Base-by-base conservation (phyloP, 169 alveolate genomes). In the Cryptosporidium muris region DNA sequence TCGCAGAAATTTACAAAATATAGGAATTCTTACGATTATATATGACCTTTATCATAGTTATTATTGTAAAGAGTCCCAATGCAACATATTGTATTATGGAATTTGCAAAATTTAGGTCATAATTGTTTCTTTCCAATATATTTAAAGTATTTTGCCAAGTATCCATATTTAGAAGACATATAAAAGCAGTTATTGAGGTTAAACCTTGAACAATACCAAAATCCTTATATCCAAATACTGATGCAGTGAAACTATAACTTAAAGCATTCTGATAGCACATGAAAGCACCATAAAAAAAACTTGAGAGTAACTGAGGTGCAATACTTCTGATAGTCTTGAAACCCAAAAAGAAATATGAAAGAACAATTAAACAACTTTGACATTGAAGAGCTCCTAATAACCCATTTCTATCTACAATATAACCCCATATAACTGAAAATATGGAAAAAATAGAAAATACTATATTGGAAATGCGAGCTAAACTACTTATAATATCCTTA, bases 191-290 rank as follows among this genome's bases (percentile, higher is more conserved):
- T 7, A 74, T 47, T 9, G 85, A 56, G 8, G 85, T 68, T 6
- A 56, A 43, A 16, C 85, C 85, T 4, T 74, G 85, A 36, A 74
- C 68, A 58, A 74, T 58, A 9, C 85, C 85, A 42, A 74, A 74
- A 51, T 60, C 37, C 2, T 74, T 51, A 47, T 74, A 74, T 2
- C 85, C 85, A 45, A 74, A 74, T 2, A 74, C 85, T 1, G 74
- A 66, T 4, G 85, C 85, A 8, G 60, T 68, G 48, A 74, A 74
- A 37, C 85, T 74, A 25, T 74, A 74, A 25, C 74, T 74, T n/a
- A 74, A 48, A 25, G 85, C 40, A 11, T 74, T 74, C 11, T 66
- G 74, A 43, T 45, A 74, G 25, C 74, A 74, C 60, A 68, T 74
- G 52, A 58, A 74, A 25, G 60, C 74, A 74, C 85, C 85, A 6